Percentiles rank a stretch among this genome's conserved stretches.
Evolutionary conservation across 371 early-diverging fungal species (phyloP).

Genomic region (Apophysomyces ossiformis): DNA sequence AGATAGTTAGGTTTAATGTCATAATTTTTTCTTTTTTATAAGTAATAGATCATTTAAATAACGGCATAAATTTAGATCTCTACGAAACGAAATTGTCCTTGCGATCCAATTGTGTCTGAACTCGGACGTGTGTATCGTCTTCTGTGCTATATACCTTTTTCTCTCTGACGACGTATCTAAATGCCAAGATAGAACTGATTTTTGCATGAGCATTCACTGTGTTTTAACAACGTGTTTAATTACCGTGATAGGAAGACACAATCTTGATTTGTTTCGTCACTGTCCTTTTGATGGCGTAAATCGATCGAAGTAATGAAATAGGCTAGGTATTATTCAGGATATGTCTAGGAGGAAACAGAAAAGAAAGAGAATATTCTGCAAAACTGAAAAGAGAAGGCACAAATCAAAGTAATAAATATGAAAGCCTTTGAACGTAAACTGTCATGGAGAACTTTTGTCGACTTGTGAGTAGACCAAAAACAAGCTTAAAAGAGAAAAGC

Average conservation of each 20-base stretch:
- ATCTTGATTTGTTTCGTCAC: neutral
- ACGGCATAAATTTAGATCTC: no score
- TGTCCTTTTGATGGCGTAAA: neutral
- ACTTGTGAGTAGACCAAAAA: neutral
- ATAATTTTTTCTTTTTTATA: no score
- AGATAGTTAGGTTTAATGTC: no score
- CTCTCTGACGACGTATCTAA: no score
- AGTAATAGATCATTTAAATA: no score
- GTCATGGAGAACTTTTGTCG: no score
- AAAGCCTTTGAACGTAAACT: neutral
- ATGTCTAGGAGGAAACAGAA: neutral
- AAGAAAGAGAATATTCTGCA: neutral
- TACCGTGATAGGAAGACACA: slow-evolving; percentile 7
- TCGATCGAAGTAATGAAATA: slow-evolving; percentile 8
- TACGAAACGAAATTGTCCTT: no score
- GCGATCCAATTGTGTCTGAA: no score
- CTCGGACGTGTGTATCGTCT: no score
- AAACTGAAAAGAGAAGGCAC: neutral
- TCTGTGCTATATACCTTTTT: no score
- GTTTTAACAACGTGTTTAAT: neutral
- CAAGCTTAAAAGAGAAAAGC: neutral
- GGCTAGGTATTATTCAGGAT: neutral
- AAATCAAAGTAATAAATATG: neutral
- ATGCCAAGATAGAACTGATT: neutral
- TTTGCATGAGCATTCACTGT: neutral